Evolutionary conservation across 2,329 filamentous ascomycete genomes (phyloP).

Genomic region (Xylariaceae sp.): DNA sequence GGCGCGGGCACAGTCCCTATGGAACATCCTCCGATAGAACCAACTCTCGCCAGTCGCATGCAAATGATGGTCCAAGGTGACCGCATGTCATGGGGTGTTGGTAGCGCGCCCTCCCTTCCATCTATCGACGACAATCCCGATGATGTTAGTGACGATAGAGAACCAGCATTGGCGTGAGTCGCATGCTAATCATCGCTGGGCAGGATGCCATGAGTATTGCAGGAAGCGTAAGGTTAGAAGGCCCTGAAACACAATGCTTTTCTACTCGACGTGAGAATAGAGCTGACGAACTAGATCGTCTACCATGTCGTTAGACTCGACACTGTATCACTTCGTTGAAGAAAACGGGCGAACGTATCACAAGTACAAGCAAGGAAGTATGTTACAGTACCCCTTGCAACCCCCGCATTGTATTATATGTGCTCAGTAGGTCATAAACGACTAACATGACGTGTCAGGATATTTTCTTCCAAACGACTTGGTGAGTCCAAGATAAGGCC

Average conservation of each 20-base stretch:
- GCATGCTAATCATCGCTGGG: conserved; percentile 1
- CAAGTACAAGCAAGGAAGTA: conserved; percentile 30
- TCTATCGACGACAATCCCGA: conserved; percentile 21
- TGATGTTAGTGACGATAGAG: conserved; percentile 12
- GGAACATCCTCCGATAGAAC: not conserved
- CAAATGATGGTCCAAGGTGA: conserved; percentile 5
- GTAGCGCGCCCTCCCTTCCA: conserved; percentile 24
- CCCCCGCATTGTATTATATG: not conserved
- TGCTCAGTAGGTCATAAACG: not conserved
- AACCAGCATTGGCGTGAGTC: not conserved
- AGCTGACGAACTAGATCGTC: conserved; percentile 20
- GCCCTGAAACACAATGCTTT: not conserved
- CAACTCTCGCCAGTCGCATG: not conserved
- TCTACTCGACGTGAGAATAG: not conserved
- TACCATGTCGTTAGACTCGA: conserved; percentile 26
- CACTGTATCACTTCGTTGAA: conserved; percentile 25
- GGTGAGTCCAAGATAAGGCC: conserved; percentile 13
- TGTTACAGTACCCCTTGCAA: conserved; percentile 3
- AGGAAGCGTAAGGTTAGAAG: conserved; percentile 12
- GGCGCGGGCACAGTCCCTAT: not conserved
- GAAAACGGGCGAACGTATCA: conserved; percentile 32
- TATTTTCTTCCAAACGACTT: conserved; percentile 31
- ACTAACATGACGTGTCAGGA: conserved; percentile 18
- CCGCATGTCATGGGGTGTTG: conserved; percentile 22
- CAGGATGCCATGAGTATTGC: conserved; percentile 15